phyloP scores from a whole-genome alignment of 768 basidiomycete genomes.

The Phlebiopsis flavidoalba region DNA sequence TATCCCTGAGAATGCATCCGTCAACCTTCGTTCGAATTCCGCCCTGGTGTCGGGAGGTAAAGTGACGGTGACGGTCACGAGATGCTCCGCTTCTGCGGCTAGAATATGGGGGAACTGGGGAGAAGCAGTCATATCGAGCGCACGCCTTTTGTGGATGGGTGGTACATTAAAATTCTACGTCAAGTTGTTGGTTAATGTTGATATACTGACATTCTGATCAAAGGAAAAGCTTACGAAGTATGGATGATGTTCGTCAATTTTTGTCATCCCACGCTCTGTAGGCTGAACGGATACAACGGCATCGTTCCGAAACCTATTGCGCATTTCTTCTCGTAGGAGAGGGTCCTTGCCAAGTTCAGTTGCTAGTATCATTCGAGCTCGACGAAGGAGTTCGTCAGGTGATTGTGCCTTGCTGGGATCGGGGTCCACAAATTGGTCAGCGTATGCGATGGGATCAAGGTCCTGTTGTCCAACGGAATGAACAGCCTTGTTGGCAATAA shows the following conservation, averaged over 20 bases:
- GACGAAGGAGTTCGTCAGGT: constrained; percentile 64
- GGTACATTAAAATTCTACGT: constrained; percentile 91
- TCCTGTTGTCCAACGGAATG: constrained; percentile 82
- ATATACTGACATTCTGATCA: neutral
- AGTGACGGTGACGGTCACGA: constrained; percentile 72
- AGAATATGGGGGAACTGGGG: constrained; percentile 90
- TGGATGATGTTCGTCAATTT: constrained; percentile 70
- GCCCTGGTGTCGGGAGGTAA: constrained; percentile 58
- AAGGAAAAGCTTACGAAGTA: constrained; percentile 52
- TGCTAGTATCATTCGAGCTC: constrained; percentile 77
- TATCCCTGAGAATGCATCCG: constrained; percentile 73
- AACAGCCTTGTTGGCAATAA: constrained; percentile 51
- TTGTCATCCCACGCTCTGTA: constrained; percentile 78
- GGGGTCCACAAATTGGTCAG: constrained; percentile 80
- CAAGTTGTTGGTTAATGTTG: neutral
- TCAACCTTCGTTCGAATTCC: constrained; percentile 70
- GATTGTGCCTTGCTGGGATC: constrained; percentile 52
- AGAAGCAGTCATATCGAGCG: constrained; percentile 59
- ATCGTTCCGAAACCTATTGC: constrained; percentile 67
- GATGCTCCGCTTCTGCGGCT: constrained; percentile 81
- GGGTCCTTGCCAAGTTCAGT: constrained; percentile 95
- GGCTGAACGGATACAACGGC: constrained; percentile 78
- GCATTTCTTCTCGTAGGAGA: constrained; percentile 70
- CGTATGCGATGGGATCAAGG: constrained; percentile 70
- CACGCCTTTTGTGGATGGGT: constrained; percentile 73